Percentiles rank a stretch among this genome's conserved stretches.
phyloP scores from a whole-genome alignment of 2,329 filamentous ascomycete species.

The Plenodomus biglobosus region DNA sequence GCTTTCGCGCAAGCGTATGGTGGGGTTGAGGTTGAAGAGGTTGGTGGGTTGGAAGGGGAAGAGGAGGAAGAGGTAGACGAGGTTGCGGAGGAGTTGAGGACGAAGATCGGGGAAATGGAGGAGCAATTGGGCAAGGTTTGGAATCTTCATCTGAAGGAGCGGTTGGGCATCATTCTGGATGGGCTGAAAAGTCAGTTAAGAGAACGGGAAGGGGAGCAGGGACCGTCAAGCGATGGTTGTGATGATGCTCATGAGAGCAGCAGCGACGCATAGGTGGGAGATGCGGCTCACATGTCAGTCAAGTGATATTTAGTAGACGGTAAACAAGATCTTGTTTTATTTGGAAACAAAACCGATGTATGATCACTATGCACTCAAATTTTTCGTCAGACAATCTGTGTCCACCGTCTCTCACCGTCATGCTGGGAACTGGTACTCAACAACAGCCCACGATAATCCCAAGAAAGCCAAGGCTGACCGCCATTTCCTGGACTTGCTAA shows the following conservation, averaged over 20 bases:
- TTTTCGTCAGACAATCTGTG: too few species aligned
- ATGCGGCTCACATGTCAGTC: neutral
- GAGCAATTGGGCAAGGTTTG: constrained; percentile 36
- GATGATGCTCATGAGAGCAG: neutral
- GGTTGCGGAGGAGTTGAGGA: constrained; percentile 31
- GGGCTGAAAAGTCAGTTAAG: constrained; percentile 34
- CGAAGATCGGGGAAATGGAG: constrained; percentile 43
- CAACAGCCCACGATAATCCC: too few species aligned
- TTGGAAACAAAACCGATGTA: too few species aligned
- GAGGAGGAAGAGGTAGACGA: constrained; percentile 28
- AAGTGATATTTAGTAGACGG: too few species aligned
- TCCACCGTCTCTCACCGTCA: too few species aligned
- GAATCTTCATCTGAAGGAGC: constrained; percentile 39
- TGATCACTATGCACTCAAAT: too few species aligned
- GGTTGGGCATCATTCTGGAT: constrained; percentile 33
- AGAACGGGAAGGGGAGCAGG: constrained; percentile 12
- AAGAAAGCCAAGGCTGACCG: too few species aligned
- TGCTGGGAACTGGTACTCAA: too few species aligned
- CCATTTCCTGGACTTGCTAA: too few species aligned
- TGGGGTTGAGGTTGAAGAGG: constrained; percentile 42
- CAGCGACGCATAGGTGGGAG: neutral
- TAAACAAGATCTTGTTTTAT: too few species aligned
- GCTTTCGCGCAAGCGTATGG: constrained; percentile 57
- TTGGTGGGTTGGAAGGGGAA: constrained; percentile 45
- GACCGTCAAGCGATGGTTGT: neutral